phyloP scores from a whole-genome alignment of 768 basidiomycete genomes.

The Boletales sp. region DNA sequence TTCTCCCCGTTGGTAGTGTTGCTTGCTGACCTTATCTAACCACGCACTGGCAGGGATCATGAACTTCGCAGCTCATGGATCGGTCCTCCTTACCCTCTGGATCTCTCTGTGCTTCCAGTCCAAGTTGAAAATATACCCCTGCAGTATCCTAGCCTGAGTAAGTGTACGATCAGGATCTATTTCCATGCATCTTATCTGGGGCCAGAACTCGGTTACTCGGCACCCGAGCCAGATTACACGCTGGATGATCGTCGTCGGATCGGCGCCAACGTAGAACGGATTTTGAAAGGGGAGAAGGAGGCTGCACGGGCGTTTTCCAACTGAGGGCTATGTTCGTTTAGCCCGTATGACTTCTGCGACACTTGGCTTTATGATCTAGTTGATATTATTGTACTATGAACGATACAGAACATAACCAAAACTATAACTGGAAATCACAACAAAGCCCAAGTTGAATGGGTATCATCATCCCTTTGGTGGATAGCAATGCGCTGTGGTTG shows the following conservation, averaged over 20 bases:
- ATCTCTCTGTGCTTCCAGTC: conserved; percentile 55
- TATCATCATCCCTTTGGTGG: no score
- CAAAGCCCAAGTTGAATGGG: no score
- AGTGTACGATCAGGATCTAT: conserved; percentile 17
- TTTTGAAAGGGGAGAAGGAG: conserved; percentile 48
- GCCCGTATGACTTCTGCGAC: no score
- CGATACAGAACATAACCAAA: no score
- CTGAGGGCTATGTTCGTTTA: conserved; percentile 3
- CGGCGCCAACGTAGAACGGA: conserved; percentile 57
- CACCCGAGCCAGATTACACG: conserved; percentile 42
- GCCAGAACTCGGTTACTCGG: conserved; percentile 56
- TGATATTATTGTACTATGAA: no score
- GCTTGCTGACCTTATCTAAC: neutral
- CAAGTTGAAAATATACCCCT: conserved; percentile 51
- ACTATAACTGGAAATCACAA: no score
- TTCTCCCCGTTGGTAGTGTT: neutral
- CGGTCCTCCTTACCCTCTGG: conserved; percentile 65
- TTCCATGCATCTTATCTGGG: no score
- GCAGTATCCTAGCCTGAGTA: conserved; percentile 66
- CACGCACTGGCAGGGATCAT: conserved; percentile 51
- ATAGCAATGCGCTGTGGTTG: no score
- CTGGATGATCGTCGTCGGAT: conserved; percentile 53
- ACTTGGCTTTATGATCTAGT: no score
- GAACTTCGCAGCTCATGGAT: conserved; percentile 71
- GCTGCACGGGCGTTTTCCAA: conserved; percentile 58